Percentiles rank a stretch among this genome's conserved stretches.
These are phyloP conservation scores for Haplosporangium sp. DNA, from an alignment of 371 early-diverging fungal species.

Conservation along the genomic window DNA sequence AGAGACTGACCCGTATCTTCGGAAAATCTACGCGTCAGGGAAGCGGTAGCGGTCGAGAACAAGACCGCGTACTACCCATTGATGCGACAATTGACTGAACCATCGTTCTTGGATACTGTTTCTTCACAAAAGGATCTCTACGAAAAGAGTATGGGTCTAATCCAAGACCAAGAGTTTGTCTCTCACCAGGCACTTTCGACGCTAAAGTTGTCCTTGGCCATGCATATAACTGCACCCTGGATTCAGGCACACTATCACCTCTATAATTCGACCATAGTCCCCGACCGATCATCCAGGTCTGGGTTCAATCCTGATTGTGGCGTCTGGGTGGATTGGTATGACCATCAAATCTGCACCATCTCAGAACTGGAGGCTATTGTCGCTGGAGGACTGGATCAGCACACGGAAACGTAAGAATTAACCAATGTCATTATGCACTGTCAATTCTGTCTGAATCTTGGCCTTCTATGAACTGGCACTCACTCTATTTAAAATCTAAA, in stretches of 20 bases:
- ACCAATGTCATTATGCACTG: not conserved
- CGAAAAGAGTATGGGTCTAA: conserved; percentile 55
- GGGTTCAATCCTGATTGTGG: conserved; percentile 66
- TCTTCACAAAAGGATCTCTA: conserved; percentile 60
- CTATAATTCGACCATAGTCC: conserved; percentile 73
- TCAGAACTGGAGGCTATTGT: conserved; percentile 56
- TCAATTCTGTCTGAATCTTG: not conserved
- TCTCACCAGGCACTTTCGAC: conserved; percentile 52
- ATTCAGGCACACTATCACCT: conserved; percentile 84
- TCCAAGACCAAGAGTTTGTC: conserved; percentile 52
- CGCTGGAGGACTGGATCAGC: conserved; percentile 15
- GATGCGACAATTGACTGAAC: conserved; percentile 60
- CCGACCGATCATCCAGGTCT: conserved; percentile 43
- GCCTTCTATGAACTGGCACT: not conserved
- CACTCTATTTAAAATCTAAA: not conserved
- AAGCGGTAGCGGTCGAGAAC: conserved; percentile 71
- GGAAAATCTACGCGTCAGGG: conserved; percentile 53
- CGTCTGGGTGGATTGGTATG: conserved; percentile 79
- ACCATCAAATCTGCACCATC: conserved; percentile 68
- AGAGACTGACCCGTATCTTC: not conserved
- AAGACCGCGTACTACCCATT: conserved; percentile 69
- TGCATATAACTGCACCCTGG: conserved; percentile 79
- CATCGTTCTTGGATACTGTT: conserved; percentile 23
- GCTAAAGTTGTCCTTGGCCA: conserved; percentile 69
- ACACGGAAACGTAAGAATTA: conserved; percentile 19